Percentiles rank a stretch among this genome's conserved stretches.
These are phyloP conservation scores for Eimeria necatrix DNA, from an alignment of 169 alveolate species.

Conservation along the genomic window DNA sequence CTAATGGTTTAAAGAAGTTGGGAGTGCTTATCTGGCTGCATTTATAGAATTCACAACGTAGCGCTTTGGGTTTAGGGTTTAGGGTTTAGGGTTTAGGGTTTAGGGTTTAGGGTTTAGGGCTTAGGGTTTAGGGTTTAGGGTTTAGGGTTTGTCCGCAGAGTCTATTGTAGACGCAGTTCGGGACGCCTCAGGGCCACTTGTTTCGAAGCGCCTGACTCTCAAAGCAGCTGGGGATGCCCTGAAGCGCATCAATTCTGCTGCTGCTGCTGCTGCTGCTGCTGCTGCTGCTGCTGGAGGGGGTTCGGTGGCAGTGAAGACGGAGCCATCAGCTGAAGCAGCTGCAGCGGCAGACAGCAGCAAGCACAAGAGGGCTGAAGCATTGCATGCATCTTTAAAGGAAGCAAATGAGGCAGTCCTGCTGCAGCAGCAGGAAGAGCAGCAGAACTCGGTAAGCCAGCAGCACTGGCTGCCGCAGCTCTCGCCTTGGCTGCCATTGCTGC, in stretches of 20 bases:
- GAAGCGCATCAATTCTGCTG: slow-evolving; percentile 51
- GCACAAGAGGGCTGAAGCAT: slow-evolving; percentile 55
- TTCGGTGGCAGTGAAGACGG: neutral
- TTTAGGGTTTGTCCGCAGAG: slow-evolving; percentile 2
- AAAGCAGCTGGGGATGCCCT: slow-evolving; percentile 36
- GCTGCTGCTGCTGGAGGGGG: slow-evolving; percentile 13
- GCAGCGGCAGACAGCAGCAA: slow-evolving; percentile 52
- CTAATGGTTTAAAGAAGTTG: no score
- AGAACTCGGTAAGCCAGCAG: slow-evolving; percentile 6
- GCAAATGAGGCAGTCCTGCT: slow-evolving; percentile 55
- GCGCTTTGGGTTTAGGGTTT: neutral
- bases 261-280: slow-evolving; percentile 35
- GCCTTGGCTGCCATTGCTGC: no score
- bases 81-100: neutral
- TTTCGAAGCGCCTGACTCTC: slow-evolving; percentile 19
- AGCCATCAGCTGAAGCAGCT: neutral
- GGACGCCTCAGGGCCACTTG: slow-evolving; percentile 2
- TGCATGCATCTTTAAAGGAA: slow-evolving; percentile 44
- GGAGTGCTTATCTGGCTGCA: no score
- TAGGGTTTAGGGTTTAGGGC: neutral
- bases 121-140: slow-evolving; percentile 42
- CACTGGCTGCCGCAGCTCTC: neutral
- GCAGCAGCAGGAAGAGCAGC: slow-evolving; percentile 63
- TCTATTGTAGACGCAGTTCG: neutral
- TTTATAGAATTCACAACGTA: neutral